Evolutionary conservation across 1,284 basidiomycete genomes (phyloP).

Genomic region (Ustilago nuda): DNA sequence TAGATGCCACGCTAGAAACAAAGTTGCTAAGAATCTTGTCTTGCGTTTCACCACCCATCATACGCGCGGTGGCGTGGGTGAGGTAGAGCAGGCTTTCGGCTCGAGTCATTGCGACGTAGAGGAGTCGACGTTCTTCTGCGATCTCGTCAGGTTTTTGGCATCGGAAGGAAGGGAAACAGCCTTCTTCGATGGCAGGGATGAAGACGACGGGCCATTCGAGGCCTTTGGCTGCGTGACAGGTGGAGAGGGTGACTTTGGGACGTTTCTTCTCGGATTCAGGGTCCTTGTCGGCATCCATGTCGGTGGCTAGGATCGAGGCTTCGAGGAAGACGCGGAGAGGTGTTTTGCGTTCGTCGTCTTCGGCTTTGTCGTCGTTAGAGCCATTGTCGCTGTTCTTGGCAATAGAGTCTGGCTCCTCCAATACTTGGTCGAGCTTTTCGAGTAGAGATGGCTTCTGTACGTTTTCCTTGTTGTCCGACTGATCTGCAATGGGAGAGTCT

Average conservation of each 20-base stretch:
- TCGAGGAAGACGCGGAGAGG: slow-evolving; percentile 84
- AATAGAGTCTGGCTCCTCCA: slow-evolving; percentile 2
- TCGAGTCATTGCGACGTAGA: slow-evolving; percentile 91
- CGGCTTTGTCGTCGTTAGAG: slow-evolving; percentile 23
- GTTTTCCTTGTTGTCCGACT: neutral
- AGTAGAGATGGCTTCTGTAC: slow-evolving; percentile 11
- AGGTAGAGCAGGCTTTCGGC: slow-evolving; percentile 83
- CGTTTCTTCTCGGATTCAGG: slow-evolving; percentile 73
- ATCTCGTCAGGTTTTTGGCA: slow-evolving; percentile 75
- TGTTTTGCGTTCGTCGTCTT: slow-evolving; percentile 53
- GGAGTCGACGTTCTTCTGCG: slow-evolving; percentile 83
- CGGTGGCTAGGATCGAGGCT: slow-evolving; percentile 85
- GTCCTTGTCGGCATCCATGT: slow-evolving; percentile 74
- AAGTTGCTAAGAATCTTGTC: slow-evolving; percentile 50
- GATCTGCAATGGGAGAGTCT: neutral
- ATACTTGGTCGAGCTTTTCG: slow-evolving; percentile 24
- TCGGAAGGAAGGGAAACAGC: slow-evolving; percentile 82
- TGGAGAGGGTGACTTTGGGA: slow-evolving; percentile 80
- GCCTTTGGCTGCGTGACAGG: slow-evolving; percentile 90
- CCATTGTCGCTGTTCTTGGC: slow-evolving; percentile 30
- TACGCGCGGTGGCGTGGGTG: slow-evolving; percentile 66
- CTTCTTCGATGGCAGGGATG: slow-evolving; percentile 76
- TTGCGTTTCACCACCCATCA: slow-evolving; percentile 48
- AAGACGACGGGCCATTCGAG: slow-evolving; percentile 91
- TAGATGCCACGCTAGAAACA: slow-evolving; percentile 27